Evolutionary conservation across 805 yeast genomes (phyloP), one percentile per base, ranked within the genome.

Genomic region (Tetrapisispora arboricola): DNA sequence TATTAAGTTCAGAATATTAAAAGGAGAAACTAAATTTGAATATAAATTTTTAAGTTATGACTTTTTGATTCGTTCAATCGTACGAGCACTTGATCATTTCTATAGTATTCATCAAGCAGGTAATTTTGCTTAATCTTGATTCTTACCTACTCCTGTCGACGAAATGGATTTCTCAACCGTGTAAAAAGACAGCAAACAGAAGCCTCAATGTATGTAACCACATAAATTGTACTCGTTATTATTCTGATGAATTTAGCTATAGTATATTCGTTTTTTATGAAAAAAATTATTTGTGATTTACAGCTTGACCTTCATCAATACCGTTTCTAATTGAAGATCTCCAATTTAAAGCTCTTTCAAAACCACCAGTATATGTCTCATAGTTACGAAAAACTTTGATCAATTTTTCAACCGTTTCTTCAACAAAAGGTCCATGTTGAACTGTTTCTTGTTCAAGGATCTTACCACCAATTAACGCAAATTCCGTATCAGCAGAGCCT

Each of bases 341-440:
- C 87, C 88, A 82, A 12, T 72, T 69, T 38, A 61, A 69, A 31
- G 84, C 74, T 39, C 72, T 73, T 57, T 78, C 86, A 52, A 83
- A 83, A 1, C 90, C 90, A 56, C 80, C 80, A 21, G 65, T 60
- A 42, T 76, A 80, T 38, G 63, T 58, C 60, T 81, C 90, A 58
- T 81, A 88, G 56, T 83, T 87, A 60, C 64, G 52, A 52, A 84
- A 78, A 0, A 85, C 92, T 50, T 80, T 63, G 48, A 76, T 70
- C 44, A 87, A 79, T 47, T 74, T 75, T 39, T 76, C 81, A 41
- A 70, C 69, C 18, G 80, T 64, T 7, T 83, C 74, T 46, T 84
- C 90, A 16, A 87, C 96, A 56, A 87, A 88, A 12, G 96, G 96
- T 15, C 96, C 96, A 57, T 86, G 80, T 57, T 87, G 95, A 25